Base-by-base conservation (phyloP, 1,284 basidiomycete genomes). In the Trichosporon faecale region DNA sequence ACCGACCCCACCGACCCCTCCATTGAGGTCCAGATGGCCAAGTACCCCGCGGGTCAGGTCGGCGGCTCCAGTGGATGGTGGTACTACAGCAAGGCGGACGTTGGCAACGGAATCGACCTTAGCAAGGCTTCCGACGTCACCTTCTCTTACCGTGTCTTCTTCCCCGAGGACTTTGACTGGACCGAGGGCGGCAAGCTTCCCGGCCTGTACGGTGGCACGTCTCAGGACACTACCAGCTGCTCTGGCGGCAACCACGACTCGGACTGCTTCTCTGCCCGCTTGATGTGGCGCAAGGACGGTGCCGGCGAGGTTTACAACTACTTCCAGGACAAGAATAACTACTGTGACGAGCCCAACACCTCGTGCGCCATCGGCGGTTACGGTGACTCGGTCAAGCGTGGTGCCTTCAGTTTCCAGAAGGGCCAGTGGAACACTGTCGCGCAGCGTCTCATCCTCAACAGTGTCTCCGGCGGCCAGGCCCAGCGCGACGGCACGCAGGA, bases 401-500 rank as follows among this genome's bases (percentile, higher is more conserved):
- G 91, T 0, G 85, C 90, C 0, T 94, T 92, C 86, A 79, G 75
- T 2, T 94, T 88, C 83, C 82, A 85, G 7, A 77, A 80, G 3
- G 89, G 88, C 9, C 87, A 89, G 76, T 92, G 91, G 90, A 84
- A 85, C 2, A 85, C 85, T 1, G 78, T 91, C 23, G 86, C 88
- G 0, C 85, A 90, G 71, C 84, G 90, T n/a, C 83, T 91, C 67
- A 88, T 86, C 79, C 76, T 91, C 70, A 91, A 91, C 76, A 83
- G 85, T 9, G 73, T 86, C 7, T 61, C 57, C n/a, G 57, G 57
- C 7, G 88, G 83, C 7, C 69, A 74, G 52, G 74, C 91, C 70
- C 81, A 84, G 70, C 82, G 88, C 2, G 78, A 84, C 74, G 57
- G 57, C 57, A 61, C 57, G 18, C 81, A 81, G 40, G 86, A 90